phyloP scores from a whole-genome alignment of 305 asterid species.

The Fraxinus velutina region DNA sequence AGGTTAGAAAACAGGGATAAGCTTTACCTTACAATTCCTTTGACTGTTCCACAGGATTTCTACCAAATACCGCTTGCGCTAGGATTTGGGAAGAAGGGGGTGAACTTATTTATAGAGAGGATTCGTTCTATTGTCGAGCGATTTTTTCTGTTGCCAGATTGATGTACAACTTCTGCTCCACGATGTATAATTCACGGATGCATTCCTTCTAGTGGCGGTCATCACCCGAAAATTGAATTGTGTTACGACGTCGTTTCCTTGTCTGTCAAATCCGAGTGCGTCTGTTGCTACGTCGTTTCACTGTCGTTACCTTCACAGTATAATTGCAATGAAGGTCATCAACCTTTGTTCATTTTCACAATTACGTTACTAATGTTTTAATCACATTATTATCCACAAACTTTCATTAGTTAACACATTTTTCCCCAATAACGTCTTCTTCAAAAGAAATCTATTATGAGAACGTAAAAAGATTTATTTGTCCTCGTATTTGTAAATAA shows the following conservation, averaged over 20 bases:
- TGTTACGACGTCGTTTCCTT: neutral
- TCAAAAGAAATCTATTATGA: neutral
- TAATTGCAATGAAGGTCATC: neutral
- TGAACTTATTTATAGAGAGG: slow-evolving; percentile 2
- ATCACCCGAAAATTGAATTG: neutral
- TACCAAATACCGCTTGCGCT: neutral
- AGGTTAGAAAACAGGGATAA: neutral
- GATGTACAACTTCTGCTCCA: neutral
- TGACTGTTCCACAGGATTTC: neutral
- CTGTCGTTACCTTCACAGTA: neutral
- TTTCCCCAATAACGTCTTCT: neutral
- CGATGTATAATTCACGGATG: neutral
- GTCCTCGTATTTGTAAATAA: no score
- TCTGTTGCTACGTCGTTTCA: no score
- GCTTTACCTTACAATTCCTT: slow-evolving; percentile 5
- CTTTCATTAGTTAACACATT: neutral
- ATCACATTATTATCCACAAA: neutral
- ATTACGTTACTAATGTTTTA: neutral
- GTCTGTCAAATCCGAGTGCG: neutral
- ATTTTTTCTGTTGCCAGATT: neutral
- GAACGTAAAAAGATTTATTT: no score
- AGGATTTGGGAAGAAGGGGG: neutral
- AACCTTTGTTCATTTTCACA: neutral
- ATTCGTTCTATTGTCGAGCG: neutral
- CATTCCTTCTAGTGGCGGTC: neutral